Conservation (phyloP, 1,139 yeast genomes). For the Candida gigantensis region DNA sequence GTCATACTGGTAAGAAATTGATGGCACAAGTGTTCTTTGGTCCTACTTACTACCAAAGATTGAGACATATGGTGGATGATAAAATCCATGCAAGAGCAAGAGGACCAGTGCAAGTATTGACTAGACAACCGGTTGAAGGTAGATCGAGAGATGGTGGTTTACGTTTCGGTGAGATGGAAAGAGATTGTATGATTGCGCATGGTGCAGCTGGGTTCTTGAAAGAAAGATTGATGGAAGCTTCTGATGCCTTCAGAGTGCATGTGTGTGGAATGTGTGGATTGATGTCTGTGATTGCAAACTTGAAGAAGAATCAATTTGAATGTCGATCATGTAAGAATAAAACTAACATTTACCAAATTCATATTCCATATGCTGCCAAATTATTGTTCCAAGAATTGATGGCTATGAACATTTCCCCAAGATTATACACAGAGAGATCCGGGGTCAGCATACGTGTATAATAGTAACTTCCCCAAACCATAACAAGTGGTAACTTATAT, state of each 20-base stretch:
- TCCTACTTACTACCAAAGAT: constrained; percentile 96
- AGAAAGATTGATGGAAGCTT: constrained; percentile 97
- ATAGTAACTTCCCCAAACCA: no score
- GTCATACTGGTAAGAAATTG: constrained; percentile 96
- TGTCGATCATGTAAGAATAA: constrained; percentile 98
- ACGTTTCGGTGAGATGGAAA: constrained; percentile 99
- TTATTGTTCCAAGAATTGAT: constrained; percentile 94
- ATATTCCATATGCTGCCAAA: constrained; percentile 97
- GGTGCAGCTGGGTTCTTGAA: constrained; percentile 98
- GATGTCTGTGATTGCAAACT: constrained; percentile 95
- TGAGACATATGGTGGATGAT: constrained; percentile 99
- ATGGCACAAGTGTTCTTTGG: constrained; percentile 99
- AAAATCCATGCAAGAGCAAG: constrained; percentile 99
- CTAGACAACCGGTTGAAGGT: constrained; percentile 99
- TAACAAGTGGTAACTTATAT: no score
- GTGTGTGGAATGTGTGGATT: constrained; percentile 98
- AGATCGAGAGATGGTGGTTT: constrained; percentile 99
- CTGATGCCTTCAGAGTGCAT: constrained; percentile 98
- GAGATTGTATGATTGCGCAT: constrained; percentile 99
- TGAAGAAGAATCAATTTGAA: constrained; percentile 95
- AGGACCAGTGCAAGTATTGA: constrained; percentile 97
- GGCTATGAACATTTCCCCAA: constrained; percentile 97
- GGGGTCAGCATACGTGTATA: constrained; percentile 45
- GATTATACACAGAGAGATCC: constrained; percentile 71
- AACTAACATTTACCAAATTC: constrained; percentile 96